These are phyloP conservation scores for Juglanconis sp. DNA, from an alignment of 2,329 filamentous ascomycete species.

Conservation along the genomic window DNA sequence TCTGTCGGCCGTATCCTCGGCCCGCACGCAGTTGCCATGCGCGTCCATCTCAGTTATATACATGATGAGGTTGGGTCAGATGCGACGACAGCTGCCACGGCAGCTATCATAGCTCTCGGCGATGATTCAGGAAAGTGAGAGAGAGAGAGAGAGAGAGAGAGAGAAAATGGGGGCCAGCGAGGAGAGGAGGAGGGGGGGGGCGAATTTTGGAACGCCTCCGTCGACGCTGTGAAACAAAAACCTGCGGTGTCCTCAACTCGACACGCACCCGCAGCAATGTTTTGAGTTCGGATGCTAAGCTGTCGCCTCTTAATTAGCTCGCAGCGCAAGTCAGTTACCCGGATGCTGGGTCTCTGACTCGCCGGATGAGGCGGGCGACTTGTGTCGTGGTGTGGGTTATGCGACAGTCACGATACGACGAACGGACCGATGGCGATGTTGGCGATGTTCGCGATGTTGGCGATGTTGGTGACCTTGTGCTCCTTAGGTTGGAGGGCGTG, in stretches of 20 bases:
- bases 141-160: too few relatives aligned
- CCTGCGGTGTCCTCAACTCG: neutral
- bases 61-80: neutral
- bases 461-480: too few relatives aligned
- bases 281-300: neutral
- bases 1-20: neutral
- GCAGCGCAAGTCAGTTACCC: neutral
- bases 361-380: neutral
- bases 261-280: neutral
- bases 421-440: neutral
- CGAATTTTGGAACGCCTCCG: neutral
- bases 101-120: neutral
- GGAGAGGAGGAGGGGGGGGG: neutral
- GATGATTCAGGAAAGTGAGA: neutral
- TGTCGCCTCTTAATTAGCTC: neutral
- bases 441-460: neutral
- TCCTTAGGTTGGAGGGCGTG: too few relatives aligned
- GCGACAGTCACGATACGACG: neutral
- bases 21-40: neutral
- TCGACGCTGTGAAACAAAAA: neutral
- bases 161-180: too few relatives aligned
- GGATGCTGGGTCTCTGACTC: neutral
- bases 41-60: constrained; percentile 7
- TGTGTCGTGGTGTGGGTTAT: neutral
- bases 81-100: neutral